Conservation (phyloP, 2,329 filamentous ascomycete species). For the Macrophomina pseudophaseolina region DNA sequence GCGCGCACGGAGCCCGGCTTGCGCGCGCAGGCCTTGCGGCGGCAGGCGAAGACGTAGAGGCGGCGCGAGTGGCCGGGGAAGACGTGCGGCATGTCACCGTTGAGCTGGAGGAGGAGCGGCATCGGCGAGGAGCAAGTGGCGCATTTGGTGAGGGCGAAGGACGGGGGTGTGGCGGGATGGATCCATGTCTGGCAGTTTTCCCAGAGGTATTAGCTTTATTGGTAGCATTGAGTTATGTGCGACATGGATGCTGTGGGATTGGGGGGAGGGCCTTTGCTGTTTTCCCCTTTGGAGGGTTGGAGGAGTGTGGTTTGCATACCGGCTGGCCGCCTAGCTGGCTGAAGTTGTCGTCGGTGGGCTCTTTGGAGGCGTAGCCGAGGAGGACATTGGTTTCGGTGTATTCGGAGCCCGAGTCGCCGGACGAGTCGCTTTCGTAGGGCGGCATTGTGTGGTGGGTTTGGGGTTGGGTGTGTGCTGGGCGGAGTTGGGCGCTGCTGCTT, state of each 20-base stretch:
- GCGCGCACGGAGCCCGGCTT: conserved; percentile 82
- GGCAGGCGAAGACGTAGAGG: conserved; percentile 85
- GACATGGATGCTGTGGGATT: too few relatives aligned
- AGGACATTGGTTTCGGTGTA: conserved; percentile 86
- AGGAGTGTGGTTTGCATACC: conserved; percentile 59
- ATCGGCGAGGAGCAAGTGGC: conserved; percentile 84
- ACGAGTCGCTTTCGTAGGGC: conserved; percentile 86
- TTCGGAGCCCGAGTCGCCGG: conserved; percentile 65
- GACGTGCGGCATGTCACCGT: conserved; percentile 84
- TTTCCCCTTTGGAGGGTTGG: not conserved
- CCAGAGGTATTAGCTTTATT: not conserved
- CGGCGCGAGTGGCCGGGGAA: conserved; percentile 88
- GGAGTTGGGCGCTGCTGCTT: not conserved
- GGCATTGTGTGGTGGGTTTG: conserved; percentile 59
- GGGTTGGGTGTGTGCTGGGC: not conserved
- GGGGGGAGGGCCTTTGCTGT: too few relatives aligned
- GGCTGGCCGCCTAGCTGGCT: conserved; percentile 87
- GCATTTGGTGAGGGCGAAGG: conserved; percentile 79
- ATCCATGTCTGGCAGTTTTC: conserved; percentile 72
- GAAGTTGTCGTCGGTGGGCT: conserved; percentile 78
- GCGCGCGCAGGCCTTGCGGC: conserved; percentile 76
- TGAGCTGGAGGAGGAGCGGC: conserved; percentile 85
- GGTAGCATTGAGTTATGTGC: not conserved
- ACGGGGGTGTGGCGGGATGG: conserved; percentile 68
- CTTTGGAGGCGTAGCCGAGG: conserved; percentile 84